A percentile compares a stretch with the other conserved stretches of the same genome.
phyloP scores from a whole-genome alignment of 805 yeast genomes.

The Metschnikowia arizonensis region DNA sequence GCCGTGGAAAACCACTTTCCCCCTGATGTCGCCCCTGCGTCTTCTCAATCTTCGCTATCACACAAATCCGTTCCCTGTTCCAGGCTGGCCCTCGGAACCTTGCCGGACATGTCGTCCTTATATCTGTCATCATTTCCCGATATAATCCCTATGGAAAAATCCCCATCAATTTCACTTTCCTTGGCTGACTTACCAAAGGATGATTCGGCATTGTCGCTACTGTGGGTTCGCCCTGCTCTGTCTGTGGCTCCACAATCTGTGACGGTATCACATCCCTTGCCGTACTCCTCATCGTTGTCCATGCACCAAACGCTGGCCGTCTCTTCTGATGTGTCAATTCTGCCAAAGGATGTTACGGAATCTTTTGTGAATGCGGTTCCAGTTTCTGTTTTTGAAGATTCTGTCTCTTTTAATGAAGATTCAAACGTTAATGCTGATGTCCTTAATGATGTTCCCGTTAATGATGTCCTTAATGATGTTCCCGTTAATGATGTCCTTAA shows the following conservation, averaged over 20 bases:
- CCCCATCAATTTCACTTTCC: not conserved
- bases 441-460: too few species aligned
- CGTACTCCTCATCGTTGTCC: not conserved
- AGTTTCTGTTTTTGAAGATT: not conserved
- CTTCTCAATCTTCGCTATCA: not conserved
- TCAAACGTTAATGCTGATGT: too few species aligned
- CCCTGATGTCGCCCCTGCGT: slow-evolving; percentile 9
- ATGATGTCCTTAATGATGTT: too few species aligned
- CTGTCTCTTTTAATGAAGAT: not conserved
- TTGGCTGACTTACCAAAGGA: slow-evolving; percentile 7
- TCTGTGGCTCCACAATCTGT: not conserved
- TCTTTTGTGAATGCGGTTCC: not conserved
- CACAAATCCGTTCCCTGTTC: slow-evolving; percentile 1
- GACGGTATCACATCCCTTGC: not conserved
- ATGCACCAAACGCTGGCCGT: not conserved
- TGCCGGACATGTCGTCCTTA: slow-evolving; percentile 1
- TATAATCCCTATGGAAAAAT: not conserved
- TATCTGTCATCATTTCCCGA: slow-evolving; percentile 6
- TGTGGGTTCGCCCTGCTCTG: slow-evolving; percentile 8
- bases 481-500: too few species aligned
- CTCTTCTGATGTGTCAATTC: not conserved
- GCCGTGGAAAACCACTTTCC: slow-evolving; percentile 15
- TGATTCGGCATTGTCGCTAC: slow-evolving; percentile 6
- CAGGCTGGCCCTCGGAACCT: slow-evolving; percentile 4
- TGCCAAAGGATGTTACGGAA: not conserved